Conservation (phyloP, 352 stramenopile species). For the Globisporangium irregulare region DNA sequence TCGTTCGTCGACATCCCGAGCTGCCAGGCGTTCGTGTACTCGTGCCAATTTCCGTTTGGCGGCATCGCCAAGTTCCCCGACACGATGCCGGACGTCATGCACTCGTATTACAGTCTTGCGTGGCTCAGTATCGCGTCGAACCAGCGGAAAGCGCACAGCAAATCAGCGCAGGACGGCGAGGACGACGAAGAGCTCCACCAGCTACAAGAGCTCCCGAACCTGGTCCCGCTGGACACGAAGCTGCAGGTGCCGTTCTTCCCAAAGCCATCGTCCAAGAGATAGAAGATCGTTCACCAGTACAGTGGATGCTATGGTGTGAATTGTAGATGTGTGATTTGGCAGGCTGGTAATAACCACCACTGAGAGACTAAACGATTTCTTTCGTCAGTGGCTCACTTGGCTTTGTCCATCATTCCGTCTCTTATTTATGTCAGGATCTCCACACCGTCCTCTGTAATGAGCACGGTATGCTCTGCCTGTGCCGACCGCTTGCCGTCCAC, state of each 20-base stretch:
- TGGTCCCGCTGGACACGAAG: constrained; percentile 63
- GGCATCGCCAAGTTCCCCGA: constrained; percentile 84
- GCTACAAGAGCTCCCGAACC: constrained; percentile 25
- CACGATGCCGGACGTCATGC: constrained; percentile 85
- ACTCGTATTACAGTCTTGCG: constrained; percentile 89
- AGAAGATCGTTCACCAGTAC: neutral
- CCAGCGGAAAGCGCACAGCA: constrained; percentile 14
- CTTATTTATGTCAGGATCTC: constrained; percentile 91
- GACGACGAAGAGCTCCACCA: neutral
- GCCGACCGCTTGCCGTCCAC: constrained; percentile 91
- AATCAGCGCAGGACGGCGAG: neutral
- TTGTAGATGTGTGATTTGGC: neutral
- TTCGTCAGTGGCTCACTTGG: neutral
- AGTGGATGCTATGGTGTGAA: neutral
- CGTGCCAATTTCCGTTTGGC: constrained; percentile 82
- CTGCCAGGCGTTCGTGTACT: constrained; percentile 76
- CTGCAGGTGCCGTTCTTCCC: constrained; percentile 78
- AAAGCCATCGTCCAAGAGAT: constrained; percentile 23
- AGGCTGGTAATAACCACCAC: neutral
- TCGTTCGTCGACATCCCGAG: constrained; percentile 69
- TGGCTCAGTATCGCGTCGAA: constrained; percentile 85
- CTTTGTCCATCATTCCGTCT: neutral
- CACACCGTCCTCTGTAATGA: constrained; percentile 93
- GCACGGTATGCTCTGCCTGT: constrained; percentile 98
- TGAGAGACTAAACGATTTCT: neutral